Base-by-base conservation (phyloP, 768 basidiomycete species). In the Arthromyces matolae region DNA sequence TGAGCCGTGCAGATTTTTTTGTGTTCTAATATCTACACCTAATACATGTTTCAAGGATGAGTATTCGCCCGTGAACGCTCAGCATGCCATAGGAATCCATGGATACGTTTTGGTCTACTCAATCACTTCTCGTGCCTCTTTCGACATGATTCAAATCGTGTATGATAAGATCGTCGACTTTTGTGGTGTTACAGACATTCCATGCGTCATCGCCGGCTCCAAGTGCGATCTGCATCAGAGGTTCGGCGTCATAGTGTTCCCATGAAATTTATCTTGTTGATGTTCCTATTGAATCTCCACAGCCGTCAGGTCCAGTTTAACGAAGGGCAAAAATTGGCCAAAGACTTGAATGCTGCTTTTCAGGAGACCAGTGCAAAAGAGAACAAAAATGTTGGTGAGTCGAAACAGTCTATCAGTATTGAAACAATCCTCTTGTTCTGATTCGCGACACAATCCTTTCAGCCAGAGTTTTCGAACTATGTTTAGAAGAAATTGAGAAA, bases 71-170 rank as follows among this genome's bases (percentile, higher is more conserved):
- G 81, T 99, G 54, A 92, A 91, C 56, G 79, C 89, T 22, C 91
- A 93, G 64, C 90, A 97, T 62, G 93, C 93, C 32, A 91, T 97
- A 59, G 95, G 95, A 43, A 92, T 95, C 59, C 94, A 99, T 62
- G 95, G 95, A 62, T 99, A 89, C 66, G 81, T 99, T 60, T 83
- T 99, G 59, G 94, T 97, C 36, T 99, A 97, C 72, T 90, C 90
- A 3, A 92, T 98, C 67, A 79, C 90, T 4, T 90, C 88, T 16
- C 76, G 85, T 49, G 83, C 84, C 59, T 93, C 90, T 8, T 97
- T 96, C 73, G 86, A 97, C 58, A 96, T 97, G 91, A 79, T 97
- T 56, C 82, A 86, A 63, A 84, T 90, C 65, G 82, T 98, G 28
- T 85, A 97, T 62, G 93, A 97, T 76, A 99, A 98, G 78, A 94